phyloP scores from a whole-genome alignment of 2,329 filamentous ascomycete genomes.

The Arthrocladium fulminans region DNA sequence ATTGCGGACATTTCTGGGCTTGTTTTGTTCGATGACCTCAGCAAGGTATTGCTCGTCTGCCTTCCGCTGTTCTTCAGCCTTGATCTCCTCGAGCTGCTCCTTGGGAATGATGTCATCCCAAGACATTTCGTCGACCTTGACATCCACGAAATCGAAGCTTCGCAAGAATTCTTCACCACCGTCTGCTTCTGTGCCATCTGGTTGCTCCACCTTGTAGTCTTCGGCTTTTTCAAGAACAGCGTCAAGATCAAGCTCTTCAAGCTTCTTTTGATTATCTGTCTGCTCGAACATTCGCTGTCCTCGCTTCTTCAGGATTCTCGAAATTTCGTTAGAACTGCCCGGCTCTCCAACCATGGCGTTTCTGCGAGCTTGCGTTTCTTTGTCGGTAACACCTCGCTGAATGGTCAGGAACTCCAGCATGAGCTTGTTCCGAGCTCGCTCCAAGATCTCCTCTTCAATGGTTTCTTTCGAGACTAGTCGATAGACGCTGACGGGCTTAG shows the following conservation, averaged over 20 bases:
- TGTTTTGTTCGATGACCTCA: slow-evolving; percentile 73
- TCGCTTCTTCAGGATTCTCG: slow-evolving; percentile 88
- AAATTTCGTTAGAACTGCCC: slow-evolving; percentile 87
- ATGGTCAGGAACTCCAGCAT: slow-evolving; percentile 97
- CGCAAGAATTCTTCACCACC: slow-evolving; percentile 94
- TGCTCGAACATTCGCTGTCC: slow-evolving; percentile 99
- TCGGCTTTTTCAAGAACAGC: slow-evolving; percentile 94
- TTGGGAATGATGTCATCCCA: slow-evolving; percentile 99
- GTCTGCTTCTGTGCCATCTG: slow-evolving; percentile 87
- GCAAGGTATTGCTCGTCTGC: slow-evolving; percentile 75
- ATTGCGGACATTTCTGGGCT: slow-evolving; percentile 62
- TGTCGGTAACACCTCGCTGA: slow-evolving; percentile 91
- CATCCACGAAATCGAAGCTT: slow-evolving; percentile 86
- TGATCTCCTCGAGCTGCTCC: slow-evolving; percentile 80
- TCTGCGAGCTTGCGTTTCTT: slow-evolving; percentile 65
- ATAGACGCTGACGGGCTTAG: slow-evolving; percentile 91
- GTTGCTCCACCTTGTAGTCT: slow-evolving; percentile 90
- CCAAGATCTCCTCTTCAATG: slow-evolving; percentile 93
- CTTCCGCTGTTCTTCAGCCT: slow-evolving; percentile 76
- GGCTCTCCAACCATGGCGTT: slow-evolving; percentile 58
- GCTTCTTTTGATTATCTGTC: slow-evolving; percentile 87
- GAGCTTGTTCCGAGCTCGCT: slow-evolving; percentile 92
- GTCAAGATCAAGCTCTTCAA: slow-evolving; percentile 96
- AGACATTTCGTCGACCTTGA: slow-evolving; percentile 84
- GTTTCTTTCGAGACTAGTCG: slow-evolving; percentile 96